Conservation (phyloP, 2,329 filamentous ascomycete genomes). For the Colletotrichum trifolii region DNA sequence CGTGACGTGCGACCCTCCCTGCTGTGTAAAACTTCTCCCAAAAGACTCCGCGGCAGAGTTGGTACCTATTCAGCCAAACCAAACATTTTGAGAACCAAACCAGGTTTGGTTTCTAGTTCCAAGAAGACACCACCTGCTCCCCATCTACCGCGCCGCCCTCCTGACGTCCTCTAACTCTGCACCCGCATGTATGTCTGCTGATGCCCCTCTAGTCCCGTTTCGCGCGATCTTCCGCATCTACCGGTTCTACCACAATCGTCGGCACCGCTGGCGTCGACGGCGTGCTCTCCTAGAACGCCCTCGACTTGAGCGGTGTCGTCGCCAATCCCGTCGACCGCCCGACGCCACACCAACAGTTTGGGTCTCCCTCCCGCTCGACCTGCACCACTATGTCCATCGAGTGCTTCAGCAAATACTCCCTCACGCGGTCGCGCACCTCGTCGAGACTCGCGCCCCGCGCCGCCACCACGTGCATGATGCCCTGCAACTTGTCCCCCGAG, state of each 20-base stretch:
- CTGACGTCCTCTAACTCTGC: constrained; percentile 10
- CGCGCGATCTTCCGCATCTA: background rate
- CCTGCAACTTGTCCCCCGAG: constrained; percentile 70
- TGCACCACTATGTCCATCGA: constrained; percentile 88
- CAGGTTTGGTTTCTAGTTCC: too few species aligned
- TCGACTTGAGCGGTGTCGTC: constrained; percentile 45
- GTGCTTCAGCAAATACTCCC: constrained; percentile 74
- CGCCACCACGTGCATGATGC: constrained; percentile 88
- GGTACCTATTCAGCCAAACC: background rate
- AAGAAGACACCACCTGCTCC: background rate
- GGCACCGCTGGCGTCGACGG: constrained; percentile 5
- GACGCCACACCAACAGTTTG: constrained; percentile 68
- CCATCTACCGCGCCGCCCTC: background rate
- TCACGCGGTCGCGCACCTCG: constrained; percentile 84
- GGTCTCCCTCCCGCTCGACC: constrained; percentile 85
- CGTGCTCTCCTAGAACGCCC: constrained; percentile 45
- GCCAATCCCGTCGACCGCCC: constrained; percentile 43
- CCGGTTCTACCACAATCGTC: constrained; percentile 14
- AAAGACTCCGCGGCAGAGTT: background rate
- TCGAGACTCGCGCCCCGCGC: constrained; percentile 78
- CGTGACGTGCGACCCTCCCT: constrained; percentile 8
- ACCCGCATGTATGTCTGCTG: background rate
- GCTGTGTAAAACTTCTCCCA: constrained; percentile 18
- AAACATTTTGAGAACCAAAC: constrained; percentile 3
- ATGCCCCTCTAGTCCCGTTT: background rate